phyloP scores from a whole-genome alignment of 225 moss, liverwort and hornwort species.

The Physcomitrium patens region DNA sequence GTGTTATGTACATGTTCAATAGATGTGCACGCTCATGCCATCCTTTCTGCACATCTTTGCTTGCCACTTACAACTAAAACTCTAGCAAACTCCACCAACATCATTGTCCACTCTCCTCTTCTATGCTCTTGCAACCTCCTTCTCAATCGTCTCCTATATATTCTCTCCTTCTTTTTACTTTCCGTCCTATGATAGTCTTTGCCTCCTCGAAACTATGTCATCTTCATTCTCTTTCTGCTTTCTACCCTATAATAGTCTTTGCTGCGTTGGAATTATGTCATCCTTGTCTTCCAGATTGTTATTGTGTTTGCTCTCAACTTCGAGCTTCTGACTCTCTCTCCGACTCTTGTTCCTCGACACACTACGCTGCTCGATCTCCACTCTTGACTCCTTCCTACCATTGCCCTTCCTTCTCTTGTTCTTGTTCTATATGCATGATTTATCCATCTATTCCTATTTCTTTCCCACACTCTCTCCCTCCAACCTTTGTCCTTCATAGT shows the following conservation, averaged over 20 bases:
- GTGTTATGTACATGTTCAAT: too few species aligned
- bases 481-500: slow-evolving; percentile 46
- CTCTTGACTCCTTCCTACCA: slow-evolving; percentile 60
- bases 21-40: too few species aligned
- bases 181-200: too few species aligned
- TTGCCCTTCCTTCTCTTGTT: slow-evolving; percentile 43
- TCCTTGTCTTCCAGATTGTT: slow-evolving; percentile 92
- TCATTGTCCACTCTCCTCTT: too few species aligned
- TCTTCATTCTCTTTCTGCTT: slow-evolving; percentile 33
- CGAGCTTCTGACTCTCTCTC: slow-evolving; percentile 68
- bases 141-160: slow-evolving; percentile 34
- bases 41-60: too few species aligned
- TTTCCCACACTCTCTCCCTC: slow-evolving; percentile 40
- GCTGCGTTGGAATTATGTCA: slow-evolving; percentile 90
- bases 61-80: too few species aligned
- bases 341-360: slow-evolving; percentile 50
- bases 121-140: slow-evolving; percentile 34
- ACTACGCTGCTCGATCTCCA: slow-evolving; percentile 49
- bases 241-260: slow-evolving; percentile 68
- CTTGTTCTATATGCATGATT: slow-evolving; percentile 54
- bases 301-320: slow-evolving; percentile 65
- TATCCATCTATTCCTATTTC: slow-evolving; percentile 47
- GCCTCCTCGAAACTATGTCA: too few species aligned
- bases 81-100: too few species aligned
- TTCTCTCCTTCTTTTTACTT: too few species aligned